Evolutionary conservation across 148 eudicot species (phyloP).

Genomic region (Rhododendron henanense): DNA sequence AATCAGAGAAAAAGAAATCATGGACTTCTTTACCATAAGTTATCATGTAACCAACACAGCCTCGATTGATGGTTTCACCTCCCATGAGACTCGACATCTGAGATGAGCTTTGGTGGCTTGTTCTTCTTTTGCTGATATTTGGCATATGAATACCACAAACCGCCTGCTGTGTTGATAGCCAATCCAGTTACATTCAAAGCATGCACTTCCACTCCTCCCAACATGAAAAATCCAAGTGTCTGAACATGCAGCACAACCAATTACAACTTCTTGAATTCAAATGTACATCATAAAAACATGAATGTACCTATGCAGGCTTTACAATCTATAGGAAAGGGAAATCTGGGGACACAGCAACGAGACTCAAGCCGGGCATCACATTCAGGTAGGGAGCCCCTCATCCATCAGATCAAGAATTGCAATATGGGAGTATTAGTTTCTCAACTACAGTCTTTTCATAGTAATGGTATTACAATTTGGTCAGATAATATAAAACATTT

Average conservation of each 20-base stretch:
- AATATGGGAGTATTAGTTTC: background rate
- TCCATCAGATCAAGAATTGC: background rate
- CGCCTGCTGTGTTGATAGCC: conserved; percentile 82
- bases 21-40: background rate
- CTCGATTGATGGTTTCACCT: conserved; percentile 18
- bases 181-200: conserved; percentile 78
- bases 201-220: conserved; percentile 93
- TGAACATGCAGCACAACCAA: conserved; percentile 25
- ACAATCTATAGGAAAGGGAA: background rate
- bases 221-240: conserved; percentile 79
- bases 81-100: conserved; percentile 56
- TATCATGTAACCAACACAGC: background rate
- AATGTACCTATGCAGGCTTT: background rate
- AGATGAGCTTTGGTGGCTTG: conserved; percentile 37
- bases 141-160: conserved; percentile 86
- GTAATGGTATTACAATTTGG: background rate
- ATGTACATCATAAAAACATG: background rate
- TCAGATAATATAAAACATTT: background rate
- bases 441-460: background rate
- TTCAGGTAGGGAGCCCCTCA: background rate
- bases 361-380: background rate
- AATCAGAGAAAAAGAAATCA: background rate
- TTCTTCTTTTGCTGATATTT: conserved; percentile 74
- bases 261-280: background rate
- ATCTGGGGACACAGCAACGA: background rate